Conservation (phyloP, 2,329 filamentous ascomycete genomes). For the Teratosphaeria epicoccoides region DNA sequence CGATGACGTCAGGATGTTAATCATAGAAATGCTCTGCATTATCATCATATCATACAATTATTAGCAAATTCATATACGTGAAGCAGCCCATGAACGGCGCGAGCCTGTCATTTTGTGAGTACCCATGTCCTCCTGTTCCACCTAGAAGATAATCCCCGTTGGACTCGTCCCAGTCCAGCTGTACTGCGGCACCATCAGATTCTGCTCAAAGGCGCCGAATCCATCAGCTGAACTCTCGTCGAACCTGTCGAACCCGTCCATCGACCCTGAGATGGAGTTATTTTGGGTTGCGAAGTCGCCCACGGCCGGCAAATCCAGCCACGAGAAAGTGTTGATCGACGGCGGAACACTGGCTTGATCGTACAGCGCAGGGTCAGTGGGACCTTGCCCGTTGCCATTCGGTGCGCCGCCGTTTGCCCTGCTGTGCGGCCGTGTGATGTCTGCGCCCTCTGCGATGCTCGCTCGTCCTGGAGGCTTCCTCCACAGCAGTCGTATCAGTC, state of each 20-base stretch:
- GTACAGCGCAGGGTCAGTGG: conserved; percentile 5
- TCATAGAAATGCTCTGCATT: no score
- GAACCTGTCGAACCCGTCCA: conserved; percentile 20
- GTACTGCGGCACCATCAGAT: conserved; percentile 16
- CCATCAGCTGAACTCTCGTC: conserved; percentile 21
- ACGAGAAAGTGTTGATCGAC: conserved; percentile 47
- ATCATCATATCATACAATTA: no score
- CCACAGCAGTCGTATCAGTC: conserved; percentile 52
- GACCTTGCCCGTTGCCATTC: not conserved
- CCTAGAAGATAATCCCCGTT: conserved; percentile 20
- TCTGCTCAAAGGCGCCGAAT: conserved; percentile 20
- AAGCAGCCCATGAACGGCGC: not conserved
- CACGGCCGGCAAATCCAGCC: conserved; percentile 50
- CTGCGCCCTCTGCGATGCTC: conserved; percentile 12
- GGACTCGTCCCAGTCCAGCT: conserved; percentile 18
- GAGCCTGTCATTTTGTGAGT: not conserved
- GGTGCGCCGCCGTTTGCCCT: conserved; percentile 4
- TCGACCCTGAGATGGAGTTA: conserved; percentile 16
- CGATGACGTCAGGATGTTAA: no score
- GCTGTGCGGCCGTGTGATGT: conserved; percentile 10
- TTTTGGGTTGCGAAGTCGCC: conserved; percentile 41
- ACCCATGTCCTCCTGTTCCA: no score
- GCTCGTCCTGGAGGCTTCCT: conserved; percentile 28
- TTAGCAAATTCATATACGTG: no score
- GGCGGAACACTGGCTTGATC: conserved; percentile 15